phyloP scores from a whole-genome alignment of 345 rosid genomes.

The Citrus unshiu region DNA sequence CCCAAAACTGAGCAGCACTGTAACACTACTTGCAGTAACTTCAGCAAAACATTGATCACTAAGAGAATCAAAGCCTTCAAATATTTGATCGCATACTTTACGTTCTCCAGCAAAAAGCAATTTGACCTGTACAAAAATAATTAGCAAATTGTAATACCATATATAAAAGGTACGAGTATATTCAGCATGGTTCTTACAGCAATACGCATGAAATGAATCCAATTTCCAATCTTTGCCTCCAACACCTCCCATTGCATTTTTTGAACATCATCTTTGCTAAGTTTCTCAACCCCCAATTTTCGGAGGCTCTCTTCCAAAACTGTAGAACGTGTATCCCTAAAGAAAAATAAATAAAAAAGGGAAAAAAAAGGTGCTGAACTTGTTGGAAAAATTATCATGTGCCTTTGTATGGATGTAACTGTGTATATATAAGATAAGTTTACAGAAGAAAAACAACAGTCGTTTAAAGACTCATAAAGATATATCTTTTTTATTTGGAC shows the following conservation, averaged over 20 bases:
- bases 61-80: conserved; percentile 79
- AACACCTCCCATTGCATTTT: conserved; percentile 98
- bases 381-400: background rate
- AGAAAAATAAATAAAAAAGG: background rate
- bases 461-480: background rate
- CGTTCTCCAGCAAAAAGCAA: conserved; percentile 92
- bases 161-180: background rate
- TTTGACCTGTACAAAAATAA: conserved; percentile 63
- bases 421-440: background rate
- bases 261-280: conserved; percentile 96
- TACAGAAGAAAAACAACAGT: background rate
- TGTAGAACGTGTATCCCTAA: conserved; percentile 80
- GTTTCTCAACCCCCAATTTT: conserved; percentile 93
- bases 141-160: conserved; percentile 11
- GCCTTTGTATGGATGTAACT: background rate
- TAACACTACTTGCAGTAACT: conserved; percentile 74
- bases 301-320: conserved; percentile 84
- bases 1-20: conserved; percentile 97
- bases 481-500: background rate
- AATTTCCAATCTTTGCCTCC: conserved; percentile 95
- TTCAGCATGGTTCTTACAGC: conserved; percentile 58
- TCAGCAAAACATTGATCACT: conserved; percentile 93
- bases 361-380: background rate
- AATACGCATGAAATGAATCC: conserved; percentile 99
- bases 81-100: conserved; percentile 88